Evolutionary conservation across 352 stramenopile genomes (phyloP).

Genomic region (Thraustotheca clavata): DNA sequence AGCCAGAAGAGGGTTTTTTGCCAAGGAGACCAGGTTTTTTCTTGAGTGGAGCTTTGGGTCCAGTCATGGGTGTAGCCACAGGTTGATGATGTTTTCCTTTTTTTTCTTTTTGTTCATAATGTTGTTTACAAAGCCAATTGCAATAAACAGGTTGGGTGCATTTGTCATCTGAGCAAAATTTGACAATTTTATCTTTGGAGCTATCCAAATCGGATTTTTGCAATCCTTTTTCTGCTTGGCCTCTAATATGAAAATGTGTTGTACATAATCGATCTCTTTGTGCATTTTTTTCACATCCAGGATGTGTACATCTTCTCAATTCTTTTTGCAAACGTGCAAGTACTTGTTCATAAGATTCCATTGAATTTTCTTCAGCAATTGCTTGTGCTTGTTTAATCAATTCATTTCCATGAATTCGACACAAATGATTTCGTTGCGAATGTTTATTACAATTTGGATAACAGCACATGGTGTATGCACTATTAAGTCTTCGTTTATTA

Average conservation of each 20-base stretch:
- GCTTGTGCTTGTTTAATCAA: conserved; percentile 69
- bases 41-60: background rate
- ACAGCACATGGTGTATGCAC: conserved; percentile 84
- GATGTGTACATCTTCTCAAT: conserved; percentile 63
- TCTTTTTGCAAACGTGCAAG: conserved; percentile 62
- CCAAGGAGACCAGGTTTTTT: too few species aligned
- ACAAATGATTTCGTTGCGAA: conserved; percentile 77
- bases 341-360: conserved; percentile 62
- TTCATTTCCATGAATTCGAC: conserved; percentile 76
- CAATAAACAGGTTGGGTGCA: conserved; percentile 21
- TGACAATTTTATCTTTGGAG: conserved; percentile 19
- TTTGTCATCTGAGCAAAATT: conserved; percentile 21
- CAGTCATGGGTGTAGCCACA: background rate
- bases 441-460: conserved; percentile 77
- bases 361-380: conserved; percentile 31
- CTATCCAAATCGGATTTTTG: background rate
- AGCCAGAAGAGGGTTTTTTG: background rate
- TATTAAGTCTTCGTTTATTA: conserved; percentile 81
- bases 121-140: conserved; percentile 20
- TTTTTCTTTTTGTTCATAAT: conserved; percentile 20
- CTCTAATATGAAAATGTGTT: conserved; percentile 49
- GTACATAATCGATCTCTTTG: conserved; percentile 78
- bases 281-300: conserved; percentile 78
- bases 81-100: conserved; percentile 2
- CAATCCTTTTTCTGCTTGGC: conserved; percentile 13